A percentile compares a stretch with the other conserved stretches of the same genome.
phyloP scores from a whole-genome alignment of 352 stramenopile species.

The Globisporangium nagaii region DNA sequence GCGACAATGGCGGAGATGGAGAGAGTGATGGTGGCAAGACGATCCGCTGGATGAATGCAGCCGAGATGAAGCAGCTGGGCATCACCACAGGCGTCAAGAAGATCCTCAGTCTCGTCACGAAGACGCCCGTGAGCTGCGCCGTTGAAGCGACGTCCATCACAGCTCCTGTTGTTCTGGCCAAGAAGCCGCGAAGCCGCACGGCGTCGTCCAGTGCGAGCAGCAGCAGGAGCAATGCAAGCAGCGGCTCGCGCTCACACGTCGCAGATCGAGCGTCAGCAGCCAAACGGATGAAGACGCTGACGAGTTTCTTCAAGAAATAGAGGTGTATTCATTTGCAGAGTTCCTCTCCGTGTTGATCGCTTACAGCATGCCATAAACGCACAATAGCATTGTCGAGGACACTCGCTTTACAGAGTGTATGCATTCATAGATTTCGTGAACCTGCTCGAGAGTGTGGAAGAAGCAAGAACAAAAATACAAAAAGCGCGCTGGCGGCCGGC shows the following conservation, averaged over 20 bases:
- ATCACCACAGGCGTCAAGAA: conserved; percentile 89
- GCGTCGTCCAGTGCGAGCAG: conserved; percentile 1
- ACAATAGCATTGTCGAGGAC: too few species aligned
- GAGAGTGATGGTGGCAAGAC: conserved; percentile 12
- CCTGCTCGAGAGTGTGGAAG: too few species aligned
- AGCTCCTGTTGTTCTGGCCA: too few species aligned
- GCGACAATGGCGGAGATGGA: not conserved
- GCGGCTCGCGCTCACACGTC: conserved; percentile 31
- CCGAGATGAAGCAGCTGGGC: conserved; percentile 69
- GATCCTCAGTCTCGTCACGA: conserved; percentile 57
- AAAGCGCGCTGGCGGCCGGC: not conserved
- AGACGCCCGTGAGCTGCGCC: not conserved
- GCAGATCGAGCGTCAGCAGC: conserved; percentile 16
- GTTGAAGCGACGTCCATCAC: not conserved
- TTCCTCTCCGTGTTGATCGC: not conserved
- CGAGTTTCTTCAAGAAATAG: conserved; percentile 65
- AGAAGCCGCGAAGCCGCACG: not conserved
- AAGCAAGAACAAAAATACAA: conserved; percentile 1
- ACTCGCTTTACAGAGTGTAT: too few species aligned
- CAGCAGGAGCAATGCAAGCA: conserved; percentile 6
- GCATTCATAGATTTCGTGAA: not conserved
- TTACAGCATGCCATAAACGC: too few species aligned
- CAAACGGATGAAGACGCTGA: conserved; percentile 56
- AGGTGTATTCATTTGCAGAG: conserved; percentile 14
- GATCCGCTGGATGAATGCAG: conserved; percentile 69